Conservation (phyloP, 148 eudicot species). For the Silene latifolia region DNA sequence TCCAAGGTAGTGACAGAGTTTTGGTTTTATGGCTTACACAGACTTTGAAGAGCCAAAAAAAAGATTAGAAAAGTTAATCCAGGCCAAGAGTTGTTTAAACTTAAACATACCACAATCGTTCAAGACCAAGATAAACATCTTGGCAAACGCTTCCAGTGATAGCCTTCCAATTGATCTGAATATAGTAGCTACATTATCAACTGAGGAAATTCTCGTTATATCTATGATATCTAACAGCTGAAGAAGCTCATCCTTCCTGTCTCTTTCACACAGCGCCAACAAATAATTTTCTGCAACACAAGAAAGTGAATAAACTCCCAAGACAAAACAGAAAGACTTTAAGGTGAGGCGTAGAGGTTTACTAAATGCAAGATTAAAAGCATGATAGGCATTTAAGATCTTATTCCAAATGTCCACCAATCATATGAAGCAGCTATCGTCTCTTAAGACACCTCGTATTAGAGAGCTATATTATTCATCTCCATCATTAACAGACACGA, state of each 20-base stretch:
- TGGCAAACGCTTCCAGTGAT: conserved; percentile 50
- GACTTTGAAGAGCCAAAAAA: neutral
- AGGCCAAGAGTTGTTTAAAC: conserved; percentile 8
- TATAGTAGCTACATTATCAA: conserved; percentile 36
- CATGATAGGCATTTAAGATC: neutral
- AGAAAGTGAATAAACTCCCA: conserved; percentile 3
- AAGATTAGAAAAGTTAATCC: conserved; percentile 4
- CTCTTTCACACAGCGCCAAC: conserved; percentile 78
- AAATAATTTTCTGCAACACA: conserved; percentile 68
- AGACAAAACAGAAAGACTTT: neutral
- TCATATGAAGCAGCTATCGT: neutral
- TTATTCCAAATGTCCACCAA: neutral
- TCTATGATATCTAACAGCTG: conserved; percentile 55
- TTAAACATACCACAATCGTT: conserved; percentile 50
- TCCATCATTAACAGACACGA: conserved; percentile 10
- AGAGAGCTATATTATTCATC: neutral
- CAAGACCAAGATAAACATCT: conserved; percentile 46
- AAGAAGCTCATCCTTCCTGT: conserved; percentile 60
- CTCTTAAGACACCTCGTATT: neutral
- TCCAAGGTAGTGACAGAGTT: neutral
- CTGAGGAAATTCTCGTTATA: conserved; percentile 55
- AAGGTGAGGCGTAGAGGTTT: neutral
- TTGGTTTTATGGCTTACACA: neutral
- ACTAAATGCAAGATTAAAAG: neutral
- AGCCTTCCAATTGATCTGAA: conserved; percentile 74